Conservation (phyloP, 1,284 basidiomycete species). For the Moesziomyces aphidis region DNA sequence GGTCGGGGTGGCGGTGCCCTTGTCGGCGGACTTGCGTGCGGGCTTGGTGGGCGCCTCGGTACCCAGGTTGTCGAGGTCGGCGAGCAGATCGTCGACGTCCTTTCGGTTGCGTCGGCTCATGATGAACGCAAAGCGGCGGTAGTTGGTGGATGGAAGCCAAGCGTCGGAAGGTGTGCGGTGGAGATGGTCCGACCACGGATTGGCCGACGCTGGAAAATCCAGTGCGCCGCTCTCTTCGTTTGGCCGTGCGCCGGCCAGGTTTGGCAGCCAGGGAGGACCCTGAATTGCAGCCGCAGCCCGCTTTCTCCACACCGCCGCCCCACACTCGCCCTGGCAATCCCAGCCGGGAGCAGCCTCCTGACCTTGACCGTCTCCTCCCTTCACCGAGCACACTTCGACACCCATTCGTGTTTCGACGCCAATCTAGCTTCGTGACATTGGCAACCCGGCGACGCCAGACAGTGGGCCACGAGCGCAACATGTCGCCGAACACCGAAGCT, state of each 20-base stretch:
- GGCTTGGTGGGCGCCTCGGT: slow-evolving; percentile 32
- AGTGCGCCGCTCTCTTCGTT: no score
- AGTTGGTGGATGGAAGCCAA: background rate
- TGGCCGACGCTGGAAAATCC: background rate
- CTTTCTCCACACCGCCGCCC: slow-evolving; percentile 13
- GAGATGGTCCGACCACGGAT: slow-evolving; percentile 22
- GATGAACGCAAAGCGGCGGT: background rate
- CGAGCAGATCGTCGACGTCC: slow-evolving; percentile 65
- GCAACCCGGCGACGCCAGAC: no score
- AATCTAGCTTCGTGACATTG: no score
- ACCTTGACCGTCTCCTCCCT: no score
- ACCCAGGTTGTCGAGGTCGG: slow-evolving; percentile 62
- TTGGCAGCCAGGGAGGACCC: slow-evolving; percentile 7
- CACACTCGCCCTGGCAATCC: no score
- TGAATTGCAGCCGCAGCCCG: slow-evolving; percentile 3
- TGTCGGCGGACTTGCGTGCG: slow-evolving; percentile 31
- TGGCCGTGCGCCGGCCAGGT: no score
- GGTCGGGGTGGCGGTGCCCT: slow-evolving; percentile 7
- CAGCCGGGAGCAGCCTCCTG: no score
- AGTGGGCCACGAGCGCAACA: background rate
- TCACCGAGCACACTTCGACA: no score
- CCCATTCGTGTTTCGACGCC: no score
- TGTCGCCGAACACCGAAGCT: background rate
- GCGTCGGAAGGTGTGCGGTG: background rate
- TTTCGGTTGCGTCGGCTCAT: slow-evolving; percentile 51